phyloP scores from a whole-genome alignment of 352 stramenopile species.

The Pythium coloratum region DNA sequence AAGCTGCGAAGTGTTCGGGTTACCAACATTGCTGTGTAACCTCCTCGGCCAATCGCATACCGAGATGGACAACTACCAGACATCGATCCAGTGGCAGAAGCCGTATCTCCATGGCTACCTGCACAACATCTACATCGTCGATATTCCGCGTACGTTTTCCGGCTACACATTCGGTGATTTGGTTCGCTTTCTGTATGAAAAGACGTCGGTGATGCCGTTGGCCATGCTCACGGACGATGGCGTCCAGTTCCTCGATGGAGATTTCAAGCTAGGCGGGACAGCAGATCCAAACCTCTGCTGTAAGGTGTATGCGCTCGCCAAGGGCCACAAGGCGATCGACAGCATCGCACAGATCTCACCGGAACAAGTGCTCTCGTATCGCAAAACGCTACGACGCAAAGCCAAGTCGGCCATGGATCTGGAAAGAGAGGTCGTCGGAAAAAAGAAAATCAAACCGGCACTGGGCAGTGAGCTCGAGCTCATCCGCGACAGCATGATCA shows the following conservation, averaged over 20 bases:
- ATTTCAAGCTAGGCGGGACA: constrained; percentile 75
- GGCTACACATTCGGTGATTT: constrained; percentile 79
- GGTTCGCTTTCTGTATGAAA: constrained; percentile 79
- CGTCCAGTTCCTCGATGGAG: constrained; percentile 70
- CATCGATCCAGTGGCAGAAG: constrained; percentile 61
- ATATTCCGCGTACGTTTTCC: constrained; percentile 79
- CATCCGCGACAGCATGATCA: constrained; percentile 58
- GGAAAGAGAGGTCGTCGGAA: constrained; percentile 24
- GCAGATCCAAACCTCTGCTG: constrained; percentile 78
- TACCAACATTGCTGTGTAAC: constrained; percentile 71
- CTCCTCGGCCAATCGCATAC: constrained; percentile 55
- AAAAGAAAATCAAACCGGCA: constrained; percentile 62
- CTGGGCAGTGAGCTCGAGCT: constrained; percentile 59
- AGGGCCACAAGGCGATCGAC: constrained; percentile 54
- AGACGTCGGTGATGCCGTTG: constrained; percentile 59
- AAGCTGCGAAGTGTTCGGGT: constrained; percentile 63
- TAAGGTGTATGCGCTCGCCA: constrained; percentile 77
- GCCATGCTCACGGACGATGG: constrained; percentile 67
- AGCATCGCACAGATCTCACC: constrained; percentile 58
- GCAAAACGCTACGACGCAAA: constrained; percentile 68
- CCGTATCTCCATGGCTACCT: constrained; percentile 70
- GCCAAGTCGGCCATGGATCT: constrained; percentile 40
- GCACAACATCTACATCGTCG: constrained; percentile 72
- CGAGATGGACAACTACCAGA: constrained; percentile 54
- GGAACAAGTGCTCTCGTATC: constrained; percentile 75